Percentiles rank a stretch among this genome's conserved stretches.
Evolutionary conservation across 2,329 filamentous ascomycete species (phyloP).

Genomic region (Pseudonectria foliicola): DNA sequence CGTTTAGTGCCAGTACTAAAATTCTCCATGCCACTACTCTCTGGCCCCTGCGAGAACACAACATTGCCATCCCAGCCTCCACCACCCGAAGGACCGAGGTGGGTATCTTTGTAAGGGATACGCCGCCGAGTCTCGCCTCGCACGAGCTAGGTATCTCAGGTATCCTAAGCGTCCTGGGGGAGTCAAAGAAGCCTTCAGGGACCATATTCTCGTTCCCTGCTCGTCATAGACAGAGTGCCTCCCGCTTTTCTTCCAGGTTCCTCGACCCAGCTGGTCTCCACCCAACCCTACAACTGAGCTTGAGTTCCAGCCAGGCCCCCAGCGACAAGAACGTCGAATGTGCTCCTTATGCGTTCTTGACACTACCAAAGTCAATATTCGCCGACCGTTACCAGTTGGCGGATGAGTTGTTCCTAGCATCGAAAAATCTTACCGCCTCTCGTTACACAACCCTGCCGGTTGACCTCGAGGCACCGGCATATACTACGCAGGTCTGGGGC

Average conservation of each 20-base stretch:
- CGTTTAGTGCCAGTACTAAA: conserved; percentile 63
- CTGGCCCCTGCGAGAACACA: conserved; percentile 46
- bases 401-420: conserved; percentile 68
- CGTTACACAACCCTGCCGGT: conserved; percentile 67
- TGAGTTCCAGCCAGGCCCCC: conserved; percentile 48
- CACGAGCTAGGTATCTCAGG: conserved; percentile 76
- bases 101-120: conserved; percentile 65
- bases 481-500: conserved; percentile 71
- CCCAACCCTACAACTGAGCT: conserved; percentile 64
- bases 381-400: conserved; percentile 80
- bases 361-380: conserved; percentile 74
- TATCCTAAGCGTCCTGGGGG: conserved; percentile 68
- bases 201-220: conserved; percentile 80
- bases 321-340: conserved; percentile 51
- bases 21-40: conserved; percentile 57
- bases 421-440: conserved; percentile 67
- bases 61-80: conserved; percentile 33
- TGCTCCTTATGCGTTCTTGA: conserved; percentile 71
- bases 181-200: conserved; percentile 63
- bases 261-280: conserved; percentile 72
- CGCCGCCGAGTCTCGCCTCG: conserved; percentile 49
- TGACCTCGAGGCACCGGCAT: conserved; percentile 86
- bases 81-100: conserved; percentile 62
- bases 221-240: conserved; percentile 57
- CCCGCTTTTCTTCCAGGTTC: conserved; percentile 58